Conservation (phyloP, 208 protist species). For the Angomonas ambiguus region DNA sequence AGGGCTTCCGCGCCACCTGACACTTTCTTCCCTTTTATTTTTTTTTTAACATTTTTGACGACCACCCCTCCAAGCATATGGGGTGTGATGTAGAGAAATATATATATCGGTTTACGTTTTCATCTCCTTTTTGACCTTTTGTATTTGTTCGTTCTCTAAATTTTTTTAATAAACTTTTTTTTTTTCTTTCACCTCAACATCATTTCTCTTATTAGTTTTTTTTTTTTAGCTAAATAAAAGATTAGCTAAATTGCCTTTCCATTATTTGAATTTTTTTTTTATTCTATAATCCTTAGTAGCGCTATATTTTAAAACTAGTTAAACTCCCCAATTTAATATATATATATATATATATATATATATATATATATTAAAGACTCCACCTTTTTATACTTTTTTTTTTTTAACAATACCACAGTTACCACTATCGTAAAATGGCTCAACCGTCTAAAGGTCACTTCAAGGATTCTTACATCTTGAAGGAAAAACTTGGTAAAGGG, state of each 20-base stretch:
- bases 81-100: neutral
- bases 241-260: too few relatives aligned
- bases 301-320: neutral
- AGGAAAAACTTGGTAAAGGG: conserved; percentile 58
- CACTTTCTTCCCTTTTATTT: neutral
- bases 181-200: neutral
- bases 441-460: conserved; percentile 36
- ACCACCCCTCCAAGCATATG: too few relatives aligned
- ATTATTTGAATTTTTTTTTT: neutral
- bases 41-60: too few relatives aligned
- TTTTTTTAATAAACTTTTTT: conserved; percentile 9
- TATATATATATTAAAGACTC: neutral
- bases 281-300: neutral
- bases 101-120: conserved; percentile 5
- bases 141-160: conserved; percentile 8
- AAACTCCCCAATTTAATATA: too few relatives aligned
- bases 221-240: conserved; percentile 8
- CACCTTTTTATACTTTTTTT: neutral
- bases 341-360: too few relatives aligned
- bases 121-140: conserved; percentile 17
- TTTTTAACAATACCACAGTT: conserved; percentile 6
- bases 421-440: too few relatives aligned
- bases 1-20: neutral
- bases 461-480: conserved; percentile 41
- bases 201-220: neutral